A percentile compares a stretch with the other conserved stretches of the same genome.
phyloP scores from a whole-genome alignment of 176 grass and related monocot species.

The Calamus simplicifolius region DNA sequence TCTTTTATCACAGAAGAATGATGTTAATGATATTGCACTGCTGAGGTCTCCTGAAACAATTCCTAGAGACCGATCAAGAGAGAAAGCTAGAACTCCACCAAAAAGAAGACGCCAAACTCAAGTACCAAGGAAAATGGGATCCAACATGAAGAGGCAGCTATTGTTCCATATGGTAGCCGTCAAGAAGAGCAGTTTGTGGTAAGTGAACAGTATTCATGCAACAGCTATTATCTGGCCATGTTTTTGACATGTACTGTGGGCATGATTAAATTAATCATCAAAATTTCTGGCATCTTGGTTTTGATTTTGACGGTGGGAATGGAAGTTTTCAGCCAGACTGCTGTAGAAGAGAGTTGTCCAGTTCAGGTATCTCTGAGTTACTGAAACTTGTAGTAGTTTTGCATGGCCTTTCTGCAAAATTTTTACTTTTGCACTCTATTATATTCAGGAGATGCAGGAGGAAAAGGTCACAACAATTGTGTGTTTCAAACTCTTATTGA shows the following conservation, averaged over 20 bases:
- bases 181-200: conserved; percentile 20
- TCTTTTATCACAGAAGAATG: conserved; percentile 39
- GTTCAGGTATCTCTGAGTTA: conserved; percentile 41
- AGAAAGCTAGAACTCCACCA: conserved; percentile 8
- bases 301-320: conserved; percentile 28
- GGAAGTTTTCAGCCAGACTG: conserved; percentile 30
- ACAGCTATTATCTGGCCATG: too few species aligned
- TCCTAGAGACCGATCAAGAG: not conserved
- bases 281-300: not conserved
- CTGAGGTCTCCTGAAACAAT: conserved; percentile 1
- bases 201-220: not conserved
- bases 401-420: conserved; percentile 11
- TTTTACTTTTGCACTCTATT: conserved; percentile 3
- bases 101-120: conserved; percentile 11
- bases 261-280: too few species aligned
- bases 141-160: conserved; percentile 4
- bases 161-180: conserved; percentile 6
- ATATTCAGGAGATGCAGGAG: conserved; percentile 34
- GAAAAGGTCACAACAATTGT: conserved; percentile 19
- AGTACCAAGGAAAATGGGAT: not conserved
- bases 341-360: conserved; percentile 17
- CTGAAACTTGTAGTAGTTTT: conserved; percentile 1
- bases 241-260: too few species aligned
- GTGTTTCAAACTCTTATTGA: conserved; percentile 40
- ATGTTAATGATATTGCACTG: conserved; percentile 10